Evolutionary conservation across 176 grass and related monocot genomes (phyloP), one percentile per base, ranked within the genome.

Genomic region (barley (Hordeum vulgare)): DNA sequence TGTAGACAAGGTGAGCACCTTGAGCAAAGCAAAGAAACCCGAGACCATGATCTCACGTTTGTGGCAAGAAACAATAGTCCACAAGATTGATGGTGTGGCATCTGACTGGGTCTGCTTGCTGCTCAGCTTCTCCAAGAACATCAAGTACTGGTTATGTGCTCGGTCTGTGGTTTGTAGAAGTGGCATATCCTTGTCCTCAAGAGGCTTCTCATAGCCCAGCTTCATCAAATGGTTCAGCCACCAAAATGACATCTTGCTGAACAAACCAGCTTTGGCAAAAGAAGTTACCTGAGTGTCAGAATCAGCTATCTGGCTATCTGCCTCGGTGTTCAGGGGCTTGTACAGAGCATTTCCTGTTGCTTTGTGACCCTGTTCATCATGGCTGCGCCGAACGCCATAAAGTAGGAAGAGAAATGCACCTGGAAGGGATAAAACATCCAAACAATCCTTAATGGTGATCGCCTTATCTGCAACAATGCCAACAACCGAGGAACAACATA

Each of bases 141-240:
- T 54, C 28, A 39, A 10, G 71, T 93, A 90, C 77, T 91, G 86
- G 54, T 65, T 86, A 33, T 83, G 77, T 11, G 95, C 90, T 66
- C 25, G 86, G 66, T 98, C 92, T n/a, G 78, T 54, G 27, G 54
- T 40, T 39, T 87, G 90, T 63, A 98, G 63, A 29, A 77, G 70
- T 24, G 95, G 95, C 80, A 98, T 86, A 18, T 95, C 95, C 80
- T 88, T 90, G 56, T 95, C 95, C 79, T 98, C 90, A 20, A 98
- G 84, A 33, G 90, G 92, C 36, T 90, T 98, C 59, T 86, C 66
- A 47, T 91, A 90, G 20, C 95, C 95, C 76, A 83, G 75, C 85
- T 90, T 95, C 90, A 98, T 93, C 88, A 98, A 82, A 42, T 87
- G 86, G 33, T 95, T 98, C 62, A 98, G 40, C 92, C 95, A 98